Evolutionary conservation across 768 basidiomycete genomes (phyloP).

Genomic region (Suillus subaureus): DNA sequence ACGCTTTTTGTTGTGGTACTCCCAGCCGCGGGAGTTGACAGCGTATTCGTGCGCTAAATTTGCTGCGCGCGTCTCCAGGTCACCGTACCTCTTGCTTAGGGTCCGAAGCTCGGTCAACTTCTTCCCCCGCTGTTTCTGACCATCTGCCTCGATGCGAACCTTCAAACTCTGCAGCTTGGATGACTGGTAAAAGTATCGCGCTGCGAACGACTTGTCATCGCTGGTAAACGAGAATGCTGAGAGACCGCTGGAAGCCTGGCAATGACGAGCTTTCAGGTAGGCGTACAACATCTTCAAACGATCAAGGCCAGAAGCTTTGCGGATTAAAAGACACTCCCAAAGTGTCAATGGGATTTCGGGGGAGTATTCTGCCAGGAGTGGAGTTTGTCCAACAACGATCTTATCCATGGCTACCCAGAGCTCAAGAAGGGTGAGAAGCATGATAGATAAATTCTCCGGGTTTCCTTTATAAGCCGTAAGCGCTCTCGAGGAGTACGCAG

Average conservation of each 20-base stretch:
- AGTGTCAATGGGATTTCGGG: slow-evolving; percentile 34
- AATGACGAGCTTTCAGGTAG: slow-evolving; percentile 37
- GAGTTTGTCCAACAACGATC: slow-evolving; percentile 18
- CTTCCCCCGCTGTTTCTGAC: slow-evolving; percentile 16
- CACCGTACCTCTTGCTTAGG: slow-evolving; percentile 17
- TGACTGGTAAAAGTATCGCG: slow-evolving; percentile 38
- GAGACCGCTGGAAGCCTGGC: slow-evolving; percentile 5
- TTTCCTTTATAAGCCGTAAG: slow-evolving; percentile 29
- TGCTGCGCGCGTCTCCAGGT: not conserved
- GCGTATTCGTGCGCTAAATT: not conserved
- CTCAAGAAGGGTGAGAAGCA: slow-evolving; percentile 43
- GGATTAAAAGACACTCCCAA: slow-evolving; percentile 31
- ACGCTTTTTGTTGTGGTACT: not conserved
- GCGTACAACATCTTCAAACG: slow-evolving; percentile 28
- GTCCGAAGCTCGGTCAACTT: slow-evolving; percentile 18
- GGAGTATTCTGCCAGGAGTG: slow-evolving; percentile 33
- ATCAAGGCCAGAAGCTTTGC: slow-evolving; percentile 27
- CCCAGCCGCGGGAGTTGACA: not conserved
- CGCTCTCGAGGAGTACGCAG: slow-evolving; percentile 32
- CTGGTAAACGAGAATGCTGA: slow-evolving; percentile 7
- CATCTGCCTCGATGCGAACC: slow-evolving; percentile 31
- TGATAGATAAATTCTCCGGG: slow-evolving; percentile 43
- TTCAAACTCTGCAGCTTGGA: slow-evolving; percentile 26
- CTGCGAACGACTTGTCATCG: slow-evolving; percentile 27
- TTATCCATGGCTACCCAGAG: slow-evolving; percentile 41